Conservation (phyloP, 495 filamentous ascomycete species). For the Gamarada debralockiae region DNA sequence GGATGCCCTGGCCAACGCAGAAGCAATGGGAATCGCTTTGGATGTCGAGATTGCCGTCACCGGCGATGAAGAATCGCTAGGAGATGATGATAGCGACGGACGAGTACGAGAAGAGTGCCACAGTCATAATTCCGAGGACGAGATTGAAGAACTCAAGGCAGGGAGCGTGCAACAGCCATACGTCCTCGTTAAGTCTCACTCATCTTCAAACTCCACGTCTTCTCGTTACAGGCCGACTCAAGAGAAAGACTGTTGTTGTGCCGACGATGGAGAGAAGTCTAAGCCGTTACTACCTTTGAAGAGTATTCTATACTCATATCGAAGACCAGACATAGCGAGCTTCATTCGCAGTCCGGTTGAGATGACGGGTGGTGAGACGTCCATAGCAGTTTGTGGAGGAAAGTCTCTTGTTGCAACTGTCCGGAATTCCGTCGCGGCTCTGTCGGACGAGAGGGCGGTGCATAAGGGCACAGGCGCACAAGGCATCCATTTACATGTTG, state of each 20-base stretch:
- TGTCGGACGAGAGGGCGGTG: conserved; percentile 83
- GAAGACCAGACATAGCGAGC: conserved; percentile 36
- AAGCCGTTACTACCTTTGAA: not conserved
- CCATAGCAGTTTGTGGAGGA: conserved; percentile 78
- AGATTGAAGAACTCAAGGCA: not conserved
- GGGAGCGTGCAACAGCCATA: not conserved
- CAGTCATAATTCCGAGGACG: not conserved
- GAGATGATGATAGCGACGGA: not conserved
- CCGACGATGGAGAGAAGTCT: not conserved
- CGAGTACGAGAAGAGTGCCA: not conserved
- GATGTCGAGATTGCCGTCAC: conserved; percentile 20
- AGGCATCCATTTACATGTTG: conserved; percentile 53
- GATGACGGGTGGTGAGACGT: conserved; percentile 73
- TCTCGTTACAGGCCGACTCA: not conserved
- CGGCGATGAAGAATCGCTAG: conserved; percentile 1
- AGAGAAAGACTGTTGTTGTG: not conserved
- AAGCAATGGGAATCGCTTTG: conserved; percentile 41
- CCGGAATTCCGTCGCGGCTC: conserved; percentile 59
- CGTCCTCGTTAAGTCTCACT: conserved; percentile 4
- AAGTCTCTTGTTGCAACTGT: conserved; percentile 60
- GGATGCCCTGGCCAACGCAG: conserved; percentile 50
- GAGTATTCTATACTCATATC: conserved; percentile 11
- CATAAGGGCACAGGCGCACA: conserved; percentile 90
- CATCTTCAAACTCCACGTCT: conserved; percentile 7
- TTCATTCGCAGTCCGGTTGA: conserved; percentile 51